These are phyloP conservation scores for Fusarium continuum DNA, from an alignment of 2,329 filamentous ascomycete species.

Conservation along the genomic window DNA sequence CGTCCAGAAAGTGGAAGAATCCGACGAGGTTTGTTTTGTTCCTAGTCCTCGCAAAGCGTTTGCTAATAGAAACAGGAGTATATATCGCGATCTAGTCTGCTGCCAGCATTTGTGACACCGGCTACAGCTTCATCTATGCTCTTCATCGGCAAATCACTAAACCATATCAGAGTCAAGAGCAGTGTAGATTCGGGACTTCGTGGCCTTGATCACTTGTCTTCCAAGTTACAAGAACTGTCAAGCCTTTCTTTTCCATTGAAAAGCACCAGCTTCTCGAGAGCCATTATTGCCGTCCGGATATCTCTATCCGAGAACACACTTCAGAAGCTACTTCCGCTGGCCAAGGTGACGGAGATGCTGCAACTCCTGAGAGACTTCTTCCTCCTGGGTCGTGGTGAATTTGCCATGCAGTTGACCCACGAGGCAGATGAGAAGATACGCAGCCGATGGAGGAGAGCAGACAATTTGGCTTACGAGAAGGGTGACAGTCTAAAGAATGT, in stretches of 20 bases:
- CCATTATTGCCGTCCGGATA: conserved; percentile 78
- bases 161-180: conserved; percentile 75
- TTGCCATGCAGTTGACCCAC: conserved; percentile 84
- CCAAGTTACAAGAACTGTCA: conserved; percentile 75
- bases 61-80: conserved; percentile 59
- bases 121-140: conserved; percentile 83
- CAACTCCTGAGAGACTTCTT: conserved; percentile 86
- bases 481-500: conserved; percentile 56
- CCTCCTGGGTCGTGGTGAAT: conserved; percentile 87
- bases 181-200: conserved; percentile 55
- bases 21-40: conserved; percentile 51
- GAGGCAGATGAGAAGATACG: conserved; percentile 84
- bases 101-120: conserved; percentile 82
- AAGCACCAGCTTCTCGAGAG: conserved; percentile 72
- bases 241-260: conserved; percentile 78
- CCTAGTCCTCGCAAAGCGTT: background rate
- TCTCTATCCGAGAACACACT: conserved; percentile 86
- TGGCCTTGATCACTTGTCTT: conserved; percentile 69
- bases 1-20: conserved; percentile 63
- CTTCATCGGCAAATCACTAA: conserved; percentile 89
- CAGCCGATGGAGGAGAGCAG: conserved; percentile 74
- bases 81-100: conserved; percentile 63
- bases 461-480: conserved; percentile 66
- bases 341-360: conserved; percentile 79
- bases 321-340: conserved; percentile 81